These are phyloP conservation scores for Metschnikowia picachoensis DNA, from an alignment of 805 yeast genomes.

Conservation along the genomic window DNA sequence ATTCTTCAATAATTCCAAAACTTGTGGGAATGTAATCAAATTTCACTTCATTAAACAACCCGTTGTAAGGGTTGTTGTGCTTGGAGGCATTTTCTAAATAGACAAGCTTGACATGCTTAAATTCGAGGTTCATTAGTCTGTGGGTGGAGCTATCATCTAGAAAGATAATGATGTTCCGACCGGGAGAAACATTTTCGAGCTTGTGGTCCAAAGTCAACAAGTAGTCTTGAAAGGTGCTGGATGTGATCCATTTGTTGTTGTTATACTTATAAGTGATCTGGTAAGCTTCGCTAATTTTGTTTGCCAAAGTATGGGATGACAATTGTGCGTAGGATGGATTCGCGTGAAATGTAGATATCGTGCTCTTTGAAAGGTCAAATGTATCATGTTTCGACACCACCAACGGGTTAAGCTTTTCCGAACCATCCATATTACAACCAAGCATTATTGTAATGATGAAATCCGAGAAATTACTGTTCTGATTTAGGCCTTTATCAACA, in stretches of 20 bases:
- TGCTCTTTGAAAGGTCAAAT: constrained; percentile 33
- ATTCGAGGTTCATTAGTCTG: constrained; percentile 43
- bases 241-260: constrained; percentile 59
- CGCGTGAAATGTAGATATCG: constrained; percentile 19
- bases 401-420: constrained; percentile 58
- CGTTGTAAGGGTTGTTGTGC: constrained; percentile 34
- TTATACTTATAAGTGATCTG: constrained; percentile 56
- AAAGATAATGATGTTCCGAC: constrained; percentile 50
- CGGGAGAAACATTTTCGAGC: constrained; percentile 38
- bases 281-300: constrained; percentile 48
- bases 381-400: constrained; percentile 56
- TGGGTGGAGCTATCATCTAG: constrained; percentile 63
- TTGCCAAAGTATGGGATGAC: constrained; percentile 19
- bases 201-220: constrained; percentile 57
- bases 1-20: constrained; percentile 62
- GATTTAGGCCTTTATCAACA: constrained; percentile 41
- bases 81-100: constrained; percentile 37
- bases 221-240: constrained; percentile 61
- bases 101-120: constrained; percentile 32
- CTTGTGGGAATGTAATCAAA: constrained; percentile 57
- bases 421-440: constrained; percentile 59
- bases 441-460: constrained; percentile 52
- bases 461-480: constrained; percentile 36
- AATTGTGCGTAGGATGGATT: constrained; percentile 10
- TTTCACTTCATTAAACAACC: constrained; percentile 41